Base-by-base conservation (phyloP, 2,329 filamentous ascomycete genomes). In the Elsinoe arachidis region DNA sequence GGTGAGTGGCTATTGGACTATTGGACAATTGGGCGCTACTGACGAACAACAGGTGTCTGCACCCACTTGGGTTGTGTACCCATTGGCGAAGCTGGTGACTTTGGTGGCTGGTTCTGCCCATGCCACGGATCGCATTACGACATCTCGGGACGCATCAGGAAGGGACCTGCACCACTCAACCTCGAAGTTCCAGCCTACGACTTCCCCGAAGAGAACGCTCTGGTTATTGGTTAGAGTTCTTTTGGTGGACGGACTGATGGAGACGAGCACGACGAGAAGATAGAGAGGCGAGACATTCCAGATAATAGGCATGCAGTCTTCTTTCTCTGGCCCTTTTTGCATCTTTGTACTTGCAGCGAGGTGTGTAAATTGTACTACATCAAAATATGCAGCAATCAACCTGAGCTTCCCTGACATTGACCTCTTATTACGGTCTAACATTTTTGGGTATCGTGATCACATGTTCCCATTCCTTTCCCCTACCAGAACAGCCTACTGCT, bases 51-150 rank as follows among this genome's bases (percentile, higher is more conserved):
- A 92, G 89, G 90, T 78, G 92, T 99, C 76, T 99, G 93, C 87
- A 99, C 93, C 70, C 93, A 99, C 78, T 80, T 99, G 72, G 93
- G 93, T 78, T 99, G 93, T 83, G 93, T 99, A 67, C 93, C 93
- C 72, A 99, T 99, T 70, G 93, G 95, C 70, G 93, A 99, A 81
- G 90, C 93, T 64, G 93, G 93, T 74, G 95, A 99, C 77, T 99
- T 80, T 70, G 93, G 93, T 73, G 93, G 93, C 72, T 99, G 93
- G 93, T 99, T 99, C 87, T 99, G 93, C 82, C 93, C 93, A 65
- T 99, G 93, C 88, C 93, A 99, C 84, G 93, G 93, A 76, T 96
- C 91, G 67, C 93, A 99, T 82, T 99, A 99, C 84, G 93, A 99
- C 75, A 97, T 99, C 75, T 97, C 91, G 63, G 93, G 93, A 74